Evolutionary conservation across 1,284 basidiomycete species (phyloP).

Genomic region (Cryptococcus amylolentus): DNA sequence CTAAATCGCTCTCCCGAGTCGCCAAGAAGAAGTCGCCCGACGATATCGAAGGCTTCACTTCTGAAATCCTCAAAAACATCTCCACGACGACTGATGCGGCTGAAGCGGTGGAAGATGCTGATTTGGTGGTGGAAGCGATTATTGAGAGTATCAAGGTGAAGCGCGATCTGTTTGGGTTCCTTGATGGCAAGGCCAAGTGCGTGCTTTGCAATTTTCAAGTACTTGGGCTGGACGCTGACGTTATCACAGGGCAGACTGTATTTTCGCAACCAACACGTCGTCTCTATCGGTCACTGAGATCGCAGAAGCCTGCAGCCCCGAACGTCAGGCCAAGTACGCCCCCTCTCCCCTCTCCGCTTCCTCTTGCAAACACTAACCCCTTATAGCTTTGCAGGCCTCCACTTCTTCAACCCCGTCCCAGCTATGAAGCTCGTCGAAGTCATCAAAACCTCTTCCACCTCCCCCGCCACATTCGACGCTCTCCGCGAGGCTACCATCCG

Average conservation of each 20-base stretch:
- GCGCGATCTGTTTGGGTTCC: conserved; percentile 55
- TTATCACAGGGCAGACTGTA: conserved; percentile 34
- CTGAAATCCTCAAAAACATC: conserved; percentile 52
- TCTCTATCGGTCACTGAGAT: conserved; percentile 56
- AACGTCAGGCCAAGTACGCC: conserved; percentile 47
- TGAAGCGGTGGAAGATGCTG: conserved; percentile 52
- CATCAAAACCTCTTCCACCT: conserved; percentile 54
- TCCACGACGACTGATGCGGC: conserved; percentile 54
- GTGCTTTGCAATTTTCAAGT: not conserved
- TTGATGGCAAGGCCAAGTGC: conserved; percentile 54
- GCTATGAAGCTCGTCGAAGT: conserved; percentile 61
- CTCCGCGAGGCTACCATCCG: conserved; percentile 53
- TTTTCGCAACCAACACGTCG: conserved; percentile 60
- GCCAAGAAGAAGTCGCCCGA: conserved; percentile 54
- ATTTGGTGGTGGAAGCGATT: conserved; percentile 60
- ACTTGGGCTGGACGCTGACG: not conserved
- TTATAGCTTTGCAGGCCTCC: conserved; percentile 53
- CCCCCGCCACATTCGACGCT: conserved; percentile 51
- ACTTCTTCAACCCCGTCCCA: conserved; percentile 56
- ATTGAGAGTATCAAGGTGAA: conserved; percentile 59
- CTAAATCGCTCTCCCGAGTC: conserved; percentile 55
- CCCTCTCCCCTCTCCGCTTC: not conserved
- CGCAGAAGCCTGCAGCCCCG: conserved; percentile 46
- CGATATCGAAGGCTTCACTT: conserved; percentile 48
- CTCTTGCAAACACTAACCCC: not conserved